Evolutionary conservation across 2,329 filamentous ascomycete genomes (phyloP).

Genomic region (Fusarium cyanostomum): DNA sequence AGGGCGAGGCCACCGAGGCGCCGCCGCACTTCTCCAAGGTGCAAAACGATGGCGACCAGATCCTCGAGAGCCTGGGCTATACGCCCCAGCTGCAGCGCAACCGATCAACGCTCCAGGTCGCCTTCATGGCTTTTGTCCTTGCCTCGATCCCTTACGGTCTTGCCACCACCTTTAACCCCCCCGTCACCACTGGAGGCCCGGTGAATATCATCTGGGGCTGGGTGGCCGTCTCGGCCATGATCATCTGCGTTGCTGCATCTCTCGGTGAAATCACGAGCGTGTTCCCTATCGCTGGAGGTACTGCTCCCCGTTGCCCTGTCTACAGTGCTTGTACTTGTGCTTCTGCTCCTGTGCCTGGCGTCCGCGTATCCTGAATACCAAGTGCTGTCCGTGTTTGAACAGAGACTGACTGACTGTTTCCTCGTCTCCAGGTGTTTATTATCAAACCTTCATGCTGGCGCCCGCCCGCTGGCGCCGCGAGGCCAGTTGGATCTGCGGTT

Average conservation of each 20-base stretch:
- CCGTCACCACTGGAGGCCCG: not conserved
- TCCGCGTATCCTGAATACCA: too few species aligned
- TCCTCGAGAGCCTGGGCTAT: not conserved
- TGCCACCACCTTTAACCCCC: not conserved
- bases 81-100: not conserved
- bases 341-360: too few species aligned
- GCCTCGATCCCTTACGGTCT: not conserved
- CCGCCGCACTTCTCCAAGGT: too few species aligned
- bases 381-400: not conserved
- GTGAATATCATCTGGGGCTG: not conserved
- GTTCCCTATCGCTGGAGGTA: constrained; percentile 18
- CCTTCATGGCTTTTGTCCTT: constrained; percentile 1
- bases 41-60: not conserved
- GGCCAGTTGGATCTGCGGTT: constrained; percentile 76
- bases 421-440: constrained; percentile 65
- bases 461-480: constrained; percentile 68
- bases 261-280: constrained; percentile 22
- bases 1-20: too few species aligned
- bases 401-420: not conserved
- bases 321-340: too few species aligned
- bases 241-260: constrained; percentile 12
- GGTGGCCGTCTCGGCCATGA: not conserved
- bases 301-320: too few species aligned
- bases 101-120: not conserved
- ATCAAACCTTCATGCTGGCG: constrained; percentile 79